Evolutionary conservation across 2,329 filamentous ascomycete species (phyloP).

Genomic region (Sclerotinia trifoliorum): DNA sequence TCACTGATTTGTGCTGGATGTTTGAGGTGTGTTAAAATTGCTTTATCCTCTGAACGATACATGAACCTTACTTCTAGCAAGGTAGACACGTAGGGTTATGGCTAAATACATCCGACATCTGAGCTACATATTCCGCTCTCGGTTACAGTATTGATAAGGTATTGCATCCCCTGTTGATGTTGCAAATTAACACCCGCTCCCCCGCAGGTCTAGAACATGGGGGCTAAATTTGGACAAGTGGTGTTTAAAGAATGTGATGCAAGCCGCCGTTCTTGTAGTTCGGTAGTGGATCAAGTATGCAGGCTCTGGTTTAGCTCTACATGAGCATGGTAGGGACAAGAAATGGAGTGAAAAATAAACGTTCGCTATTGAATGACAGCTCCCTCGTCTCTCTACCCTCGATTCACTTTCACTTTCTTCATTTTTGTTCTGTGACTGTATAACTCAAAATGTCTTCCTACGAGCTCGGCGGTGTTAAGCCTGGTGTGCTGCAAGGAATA

Average conservation of each 20-base stretch:
- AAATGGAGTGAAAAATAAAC: background rate
- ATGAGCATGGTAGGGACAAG: background rate
- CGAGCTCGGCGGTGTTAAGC: background rate
- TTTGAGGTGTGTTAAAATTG: background rate
- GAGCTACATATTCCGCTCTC: background rate
- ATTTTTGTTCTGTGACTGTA: background rate
- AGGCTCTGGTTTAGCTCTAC: background rate
- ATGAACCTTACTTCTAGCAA: background rate
- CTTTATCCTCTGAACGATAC: background rate
- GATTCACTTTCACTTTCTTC: background rate
- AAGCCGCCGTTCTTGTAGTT: background rate
- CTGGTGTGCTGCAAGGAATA: background rate
- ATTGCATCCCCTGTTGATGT: background rate
- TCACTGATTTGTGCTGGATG: background rate
- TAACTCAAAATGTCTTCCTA: slow-evolving; percentile 3
- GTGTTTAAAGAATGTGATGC: background rate
- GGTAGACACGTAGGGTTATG: background rate
- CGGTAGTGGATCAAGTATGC: background rate
- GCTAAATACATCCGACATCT: background rate
- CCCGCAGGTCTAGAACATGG: background rate
- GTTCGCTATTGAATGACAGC: background rate
- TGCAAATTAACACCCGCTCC: background rate
- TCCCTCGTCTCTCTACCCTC: background rate
- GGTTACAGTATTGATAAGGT: background rate
- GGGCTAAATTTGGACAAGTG: background rate